These are phyloP conservation scores for Sporothrix curviconia DNA, from an alignment of 2,329 filamentous ascomycete genomes.

Conservation along the genomic window DNA sequence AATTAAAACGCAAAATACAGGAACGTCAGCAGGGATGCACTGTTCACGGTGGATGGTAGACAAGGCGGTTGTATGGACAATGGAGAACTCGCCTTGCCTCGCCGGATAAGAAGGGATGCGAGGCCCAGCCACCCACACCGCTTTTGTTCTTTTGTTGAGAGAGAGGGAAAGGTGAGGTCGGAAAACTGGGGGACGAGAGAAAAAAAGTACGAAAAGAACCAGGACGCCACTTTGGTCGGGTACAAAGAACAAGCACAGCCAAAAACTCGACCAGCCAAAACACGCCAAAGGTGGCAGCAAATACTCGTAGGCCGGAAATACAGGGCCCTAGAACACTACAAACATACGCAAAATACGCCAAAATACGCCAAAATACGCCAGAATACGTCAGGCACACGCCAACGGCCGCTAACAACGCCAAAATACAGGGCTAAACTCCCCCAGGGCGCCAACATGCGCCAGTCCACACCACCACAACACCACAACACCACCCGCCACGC, in stretches of 20 bases:
- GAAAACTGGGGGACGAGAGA: background rate
- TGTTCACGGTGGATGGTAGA: too few species aligned
- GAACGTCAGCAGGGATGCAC: too few species aligned
- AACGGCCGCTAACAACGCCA: background rate
- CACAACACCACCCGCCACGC: background rate
- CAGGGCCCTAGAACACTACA: too few species aligned
- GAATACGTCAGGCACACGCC: too few species aligned
- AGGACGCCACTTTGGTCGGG: background rate
- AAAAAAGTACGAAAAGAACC: background rate
- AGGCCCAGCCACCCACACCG: conserved; percentile 8
- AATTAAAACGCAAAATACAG: too few species aligned
- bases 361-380: background rate
- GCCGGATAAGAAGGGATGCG: conserved; percentile 9
- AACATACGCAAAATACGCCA: background rate
- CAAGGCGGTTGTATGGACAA: too few species aligned
- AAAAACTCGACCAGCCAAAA: background rate
- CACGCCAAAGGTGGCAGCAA: background rate
- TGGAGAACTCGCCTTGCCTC: too few species aligned
- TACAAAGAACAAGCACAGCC: background rate
- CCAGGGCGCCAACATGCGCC: background rate
- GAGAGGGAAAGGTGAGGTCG: background rate
- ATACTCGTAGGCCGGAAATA: too few species aligned
- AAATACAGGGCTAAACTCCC: too few species aligned
- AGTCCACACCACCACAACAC: conserved; percentile 1
- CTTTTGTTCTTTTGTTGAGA: conserved; percentile 1